Percentiles rank a stretch among this genome's conserved stretches.
Conservation (phyloP, 352 stramenopile genomes). For the Phytopythium chamaehyphon region DNA sequence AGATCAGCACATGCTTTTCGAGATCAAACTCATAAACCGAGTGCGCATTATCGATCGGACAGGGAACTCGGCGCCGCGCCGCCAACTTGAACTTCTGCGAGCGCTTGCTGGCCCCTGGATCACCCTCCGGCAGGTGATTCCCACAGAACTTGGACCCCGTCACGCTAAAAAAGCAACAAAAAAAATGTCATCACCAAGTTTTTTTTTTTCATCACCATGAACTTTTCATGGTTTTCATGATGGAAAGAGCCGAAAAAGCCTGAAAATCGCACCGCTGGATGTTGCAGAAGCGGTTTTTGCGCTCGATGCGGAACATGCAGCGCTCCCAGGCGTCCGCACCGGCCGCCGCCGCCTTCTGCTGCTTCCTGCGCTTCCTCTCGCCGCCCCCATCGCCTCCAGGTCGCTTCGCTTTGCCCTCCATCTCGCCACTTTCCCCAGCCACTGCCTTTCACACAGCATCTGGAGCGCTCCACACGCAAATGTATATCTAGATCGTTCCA, state of each 20-base stretch:
- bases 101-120: constrained; percentile 40
- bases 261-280: constrained; percentile 47
- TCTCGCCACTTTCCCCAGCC: background rate
- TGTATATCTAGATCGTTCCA: background rate
- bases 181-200: too few species aligned
- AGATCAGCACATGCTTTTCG: constrained; percentile 73
- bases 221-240: too few species aligned
- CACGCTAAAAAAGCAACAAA: too few species aligned
- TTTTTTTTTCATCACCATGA: too few species aligned
- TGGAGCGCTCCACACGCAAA: background rate
- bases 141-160: constrained; percentile 63
- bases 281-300: constrained; percentile 84
- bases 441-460: background rate
- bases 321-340: constrained; percentile 57
- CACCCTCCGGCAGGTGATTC: constrained; percentile 56
- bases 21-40: constrained; percentile 79
- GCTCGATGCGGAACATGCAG: constrained; percentile 77
- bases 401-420: background rate
- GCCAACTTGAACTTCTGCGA: constrained; percentile 60
- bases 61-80: constrained; percentile 58
- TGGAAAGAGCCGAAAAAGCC: too few species aligned
- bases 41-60: constrained; percentile 62
- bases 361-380: constrained; percentile 56
- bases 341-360: constrained; percentile 45
- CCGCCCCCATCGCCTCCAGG: constrained; percentile 6